Base-by-base conservation (phyloP, 2,329 filamentous ascomycete genomes). In the Aspergillus uvarum region DNA sequence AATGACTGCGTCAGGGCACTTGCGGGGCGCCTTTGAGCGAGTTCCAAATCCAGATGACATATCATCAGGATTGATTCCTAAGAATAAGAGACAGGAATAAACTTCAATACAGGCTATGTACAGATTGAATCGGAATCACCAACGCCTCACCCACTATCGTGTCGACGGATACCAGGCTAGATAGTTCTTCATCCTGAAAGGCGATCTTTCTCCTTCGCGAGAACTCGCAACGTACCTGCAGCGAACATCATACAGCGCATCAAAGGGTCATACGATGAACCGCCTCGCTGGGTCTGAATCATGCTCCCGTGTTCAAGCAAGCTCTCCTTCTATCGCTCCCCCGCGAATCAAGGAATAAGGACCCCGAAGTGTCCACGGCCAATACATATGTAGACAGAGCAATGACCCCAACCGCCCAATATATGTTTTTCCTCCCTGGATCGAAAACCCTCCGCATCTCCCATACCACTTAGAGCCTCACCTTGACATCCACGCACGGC, bases 401-500 rank as follows among this genome's bases (percentile, higher is more conserved):
- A 44, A 8, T 19, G 14, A 24, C 14, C 29, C 22, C 50, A 51
- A n/a, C 24, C 31, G 16, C 24, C 21, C 31, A 31, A 35, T 22
- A 48, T 53, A 51, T 51, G 22, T 21, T 26, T 26, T 26, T 8
- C 8, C 8, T 8, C 26, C 5, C 26, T 29, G 26, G 26, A 29
- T 29, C 26, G 8, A 2, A 29, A 29, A 14, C 11, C 42, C 42
- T 19, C 22, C 32, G 38, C 24, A 58, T 42, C 22, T 11, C 32
- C 11, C 26, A 1, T 14, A 24, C 10, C 12, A 19, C 38, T 80
- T 70, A 95, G 65, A 96, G 79, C 64, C 91, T 83, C 56, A 98
- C 87, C 68, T 93, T 88, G 31, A 98, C 85, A 76, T 96, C 92
- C 76, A 99, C 84, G 75, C 93, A 97, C 59, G 94, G 92, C 65